Percentiles rank a stretch among this genome's conserved stretches.
phyloP scores from a whole-genome alignment of 108 stramenopile genomes.

The Pinguiococcus pyrenoidosus region DNA sequence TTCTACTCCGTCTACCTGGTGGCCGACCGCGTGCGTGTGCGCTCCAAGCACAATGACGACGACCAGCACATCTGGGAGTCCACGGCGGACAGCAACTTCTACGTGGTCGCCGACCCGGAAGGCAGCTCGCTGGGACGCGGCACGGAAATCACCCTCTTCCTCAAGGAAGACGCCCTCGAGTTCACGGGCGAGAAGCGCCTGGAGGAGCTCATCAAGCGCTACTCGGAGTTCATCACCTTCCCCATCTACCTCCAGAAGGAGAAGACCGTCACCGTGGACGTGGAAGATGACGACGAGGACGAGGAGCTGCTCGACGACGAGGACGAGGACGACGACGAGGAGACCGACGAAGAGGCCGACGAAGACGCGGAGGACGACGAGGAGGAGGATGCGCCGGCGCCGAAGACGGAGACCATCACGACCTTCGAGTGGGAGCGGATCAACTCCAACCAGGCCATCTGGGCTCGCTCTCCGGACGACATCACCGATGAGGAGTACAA shows the following conservation, averaged over 20 bases:
- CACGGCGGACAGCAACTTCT: constrained; percentile 71
- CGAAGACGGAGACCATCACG: constrained; percentile 59
- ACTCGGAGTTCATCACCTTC: constrained; percentile 98
- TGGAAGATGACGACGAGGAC: constrained; percentile 43
- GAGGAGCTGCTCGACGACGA: constrained; percentile 30
- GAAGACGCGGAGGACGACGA: constrained; percentile 11
- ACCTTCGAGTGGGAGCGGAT: constrained; percentile 75
- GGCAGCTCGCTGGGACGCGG: constrained; percentile 93
- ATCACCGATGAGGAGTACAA: constrained; percentile 97
- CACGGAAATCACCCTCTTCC: constrained; percentile 94
- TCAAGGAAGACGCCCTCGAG: constrained; percentile 83
- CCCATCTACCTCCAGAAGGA: constrained; percentile 73
- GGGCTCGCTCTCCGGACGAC: constrained; percentile 87
- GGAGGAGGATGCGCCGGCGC: constrained; percentile 26
- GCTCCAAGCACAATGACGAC: constrained; percentile 73
- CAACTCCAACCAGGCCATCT: constrained; percentile 88
- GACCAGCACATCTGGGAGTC: constrained; percentile 95
- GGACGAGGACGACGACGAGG: constrained; percentile 24
- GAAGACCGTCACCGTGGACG: constrained; percentile 39
- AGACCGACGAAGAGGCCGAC: constrained; percentile 54
- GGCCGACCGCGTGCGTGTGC: constrained; percentile 73
- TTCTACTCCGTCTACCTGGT: constrained; percentile 95
- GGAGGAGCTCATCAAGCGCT: constrained; percentile 68
- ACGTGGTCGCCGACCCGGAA: constrained; percentile 76
- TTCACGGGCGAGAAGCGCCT: constrained; percentile 47